Conservation (phyloP, 345 rosid genomes). For the Iberis pinnata region DNA sequence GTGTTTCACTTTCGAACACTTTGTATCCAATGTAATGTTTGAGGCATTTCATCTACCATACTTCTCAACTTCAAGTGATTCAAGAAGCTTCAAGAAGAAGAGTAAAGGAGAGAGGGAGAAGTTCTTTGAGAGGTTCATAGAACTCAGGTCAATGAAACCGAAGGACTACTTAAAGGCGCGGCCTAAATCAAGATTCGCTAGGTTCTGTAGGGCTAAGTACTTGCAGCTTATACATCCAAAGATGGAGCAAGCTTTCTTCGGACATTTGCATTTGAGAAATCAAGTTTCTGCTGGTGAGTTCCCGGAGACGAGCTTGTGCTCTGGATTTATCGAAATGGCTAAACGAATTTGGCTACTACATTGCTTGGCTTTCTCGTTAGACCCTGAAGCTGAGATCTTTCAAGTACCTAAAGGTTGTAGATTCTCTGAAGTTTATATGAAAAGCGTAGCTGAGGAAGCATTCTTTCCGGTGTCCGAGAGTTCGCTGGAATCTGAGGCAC, state of each 20-base stretch:
- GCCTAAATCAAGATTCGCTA: slow-evolving; percentile 69
- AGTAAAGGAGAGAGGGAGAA: slow-evolving; percentile 27
- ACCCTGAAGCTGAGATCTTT: slow-evolving; percentile 61
- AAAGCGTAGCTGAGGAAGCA: slow-evolving; percentile 51
- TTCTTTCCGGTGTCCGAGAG: slow-evolving; percentile 12
- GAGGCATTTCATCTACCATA: slow-evolving; percentile 34
- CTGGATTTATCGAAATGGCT: slow-evolving; percentile 64
- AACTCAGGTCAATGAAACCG: slow-evolving; percentile 49
- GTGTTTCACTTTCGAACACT: slow-evolving; percentile 71
- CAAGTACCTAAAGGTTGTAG: slow-evolving; percentile 53
- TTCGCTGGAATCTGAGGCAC: slow-evolving; percentile 40
- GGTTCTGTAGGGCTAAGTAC: slow-evolving; percentile 59
- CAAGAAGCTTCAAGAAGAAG: slow-evolving; percentile 23
- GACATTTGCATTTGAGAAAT: slow-evolving; percentile 45
- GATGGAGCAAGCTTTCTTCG: slow-evolving; percentile 70
- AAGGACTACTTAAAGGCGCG: slow-evolving; percentile 41
- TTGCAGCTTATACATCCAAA: slow-evolving; percentile 63
- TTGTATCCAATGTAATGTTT: slow-evolving; percentile 70
- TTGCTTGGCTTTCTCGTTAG: slow-evolving; percentile 68
- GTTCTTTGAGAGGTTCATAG: slow-evolving; percentile 58
- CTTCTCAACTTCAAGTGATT: slow-evolving; percentile 53
- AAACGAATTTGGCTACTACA: slow-evolving; percentile 80
- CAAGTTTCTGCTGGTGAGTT: slow-evolving; percentile 46
- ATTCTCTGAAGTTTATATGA: slow-evolving; percentile 91
- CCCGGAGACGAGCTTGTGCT: slow-evolving; percentile 51